Evolutionary conservation across 2,329 filamentous ascomycete species (phyloP).

Genomic region (Neonectria faginata): DNA sequence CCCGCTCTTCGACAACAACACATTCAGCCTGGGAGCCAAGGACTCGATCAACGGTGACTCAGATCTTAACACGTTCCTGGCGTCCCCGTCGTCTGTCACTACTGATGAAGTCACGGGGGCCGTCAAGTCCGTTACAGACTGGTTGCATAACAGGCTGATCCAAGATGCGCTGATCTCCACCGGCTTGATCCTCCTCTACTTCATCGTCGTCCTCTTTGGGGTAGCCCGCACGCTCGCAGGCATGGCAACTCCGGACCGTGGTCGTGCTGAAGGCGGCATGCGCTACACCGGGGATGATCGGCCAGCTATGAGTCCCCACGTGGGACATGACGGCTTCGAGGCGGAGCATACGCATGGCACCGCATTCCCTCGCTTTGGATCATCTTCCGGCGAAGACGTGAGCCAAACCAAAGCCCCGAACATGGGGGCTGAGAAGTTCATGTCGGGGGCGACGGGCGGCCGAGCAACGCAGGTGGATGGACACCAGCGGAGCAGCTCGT

Average conservation of each 20-base stretch:
- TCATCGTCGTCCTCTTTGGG: conserved; percentile 81
- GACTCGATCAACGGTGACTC: conserved; percentile 68
- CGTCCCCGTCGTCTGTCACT: conserved; percentile 78
- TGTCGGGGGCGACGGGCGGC: conserved; percentile 41
- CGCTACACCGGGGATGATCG: conserved; percentile 50
- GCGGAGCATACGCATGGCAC: conserved; percentile 37
- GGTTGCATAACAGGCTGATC: conserved; percentile 75
- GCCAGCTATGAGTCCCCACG: conserved; percentile 43
- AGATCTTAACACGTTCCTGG: conserved; percentile 76
- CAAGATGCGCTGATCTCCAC: conserved; percentile 85
- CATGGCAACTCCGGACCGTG: conserved; percentile 70
- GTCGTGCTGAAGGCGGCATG: conserved; percentile 64
- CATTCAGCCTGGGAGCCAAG: conserved; percentile 83
- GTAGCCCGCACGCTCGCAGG: conserved; percentile 73
- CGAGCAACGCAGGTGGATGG: conserved; percentile 42
- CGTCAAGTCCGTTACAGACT: conserved; percentile 75
- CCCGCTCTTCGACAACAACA: conserved; percentile 81
- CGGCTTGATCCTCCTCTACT: conserved; percentile 79
- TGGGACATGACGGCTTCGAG: conserved; percentile 36
- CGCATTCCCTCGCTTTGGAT: conserved; percentile 45
- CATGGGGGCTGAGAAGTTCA: conserved; percentile 46
- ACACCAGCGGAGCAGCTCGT: conserved; percentile 51
- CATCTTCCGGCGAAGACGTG: conserved; percentile 41
- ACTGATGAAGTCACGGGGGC: conserved; percentile 85
- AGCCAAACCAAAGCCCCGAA: conserved; percentile 30